A percentile compares a stretch with the other conserved stretches of the same genome.
Conservation (phyloP, 352 stramenopile genomes). For the Detonula confervacea region DNA sequence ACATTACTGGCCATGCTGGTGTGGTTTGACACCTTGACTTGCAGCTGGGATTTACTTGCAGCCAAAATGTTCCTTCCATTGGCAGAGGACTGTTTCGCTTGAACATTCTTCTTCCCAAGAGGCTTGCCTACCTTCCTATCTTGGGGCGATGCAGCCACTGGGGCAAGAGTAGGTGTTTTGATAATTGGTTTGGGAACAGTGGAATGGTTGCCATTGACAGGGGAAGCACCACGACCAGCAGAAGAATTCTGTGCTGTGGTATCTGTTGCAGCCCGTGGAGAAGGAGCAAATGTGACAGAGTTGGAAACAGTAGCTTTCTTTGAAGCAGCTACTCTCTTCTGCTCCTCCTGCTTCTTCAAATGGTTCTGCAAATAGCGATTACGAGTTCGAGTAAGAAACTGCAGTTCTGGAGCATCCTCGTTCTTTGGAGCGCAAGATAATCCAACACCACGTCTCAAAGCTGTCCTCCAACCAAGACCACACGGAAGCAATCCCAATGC, state of each 20-base stretch:
- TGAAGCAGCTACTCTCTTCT: constrained; percentile 13
- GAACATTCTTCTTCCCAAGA: constrained; percentile 9
- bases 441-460: constrained; percentile 64
- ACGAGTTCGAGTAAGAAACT: constrained; percentile 43
- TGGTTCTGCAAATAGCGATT: constrained; percentile 39
- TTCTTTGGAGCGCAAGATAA: constrained; percentile 38
- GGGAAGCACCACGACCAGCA: not conserved
- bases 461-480: constrained; percentile 75
- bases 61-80: constrained; percentile 20
- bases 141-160: constrained; percentile 2
- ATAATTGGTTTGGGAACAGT: constrained; percentile 5
- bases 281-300: not conserved
- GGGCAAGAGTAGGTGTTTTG: not conserved
- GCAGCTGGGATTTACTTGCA: not conserved
- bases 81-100: not conserved
- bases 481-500: constrained; percentile 50
- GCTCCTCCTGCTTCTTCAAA: constrained; percentile 37
- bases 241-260: not conserved
- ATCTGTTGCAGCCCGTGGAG: too few relatives aligned
- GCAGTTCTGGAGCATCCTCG: constrained; percentile 29
- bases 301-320: not conserved
- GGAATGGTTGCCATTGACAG: constrained; percentile 15
- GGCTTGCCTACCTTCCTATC: constrained; percentile 13
- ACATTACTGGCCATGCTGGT: not conserved
- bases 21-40: not conserved